Base-by-base conservation (phyloP, 2,329 filamentous ascomycete genomes). In the Aspergillus latus region DNA sequence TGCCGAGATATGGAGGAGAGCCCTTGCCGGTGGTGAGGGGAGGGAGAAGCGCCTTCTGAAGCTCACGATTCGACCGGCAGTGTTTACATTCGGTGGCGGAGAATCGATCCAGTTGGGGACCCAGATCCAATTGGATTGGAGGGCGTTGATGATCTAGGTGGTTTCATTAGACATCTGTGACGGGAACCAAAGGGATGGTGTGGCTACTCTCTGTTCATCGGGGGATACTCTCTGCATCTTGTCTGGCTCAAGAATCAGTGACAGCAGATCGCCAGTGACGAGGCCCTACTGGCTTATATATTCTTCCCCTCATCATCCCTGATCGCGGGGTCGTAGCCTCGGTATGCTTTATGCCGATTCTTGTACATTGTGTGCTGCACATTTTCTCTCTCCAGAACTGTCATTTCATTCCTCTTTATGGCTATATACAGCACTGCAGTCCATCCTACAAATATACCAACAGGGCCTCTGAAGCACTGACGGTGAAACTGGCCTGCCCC, bases 391-490 rank as follows among this genome's bases (percentile, higher is more conserved):
- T 11, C 13, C 34, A 9, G 13, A 2, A 13, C 30, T 34, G 30
- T 10, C 30, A 10, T 34, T 10, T 34, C 30, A 6, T 5, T 10
- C 21, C 21, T 21, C 21, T 21, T 21, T 21, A 21, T 21, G 21
- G 21, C 21, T 21, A 3, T 21, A 21, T 16, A 16, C 16, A 16
- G 16, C 16, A 16, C 16, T 16, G 16, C 16, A 16, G 16, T 16
- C 16, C 16, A 16, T 16, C 9, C 29, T 58, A 66, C 30, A 82
- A 2, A 65, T 80, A 79, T 26, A 82, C 71, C 47, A 82, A 55
- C 54, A 82, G 63, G 4, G 78, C 80, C 64, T 83, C 80, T 5
- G 76, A 76, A 5, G 78, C 80, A 16, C 66, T 67, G 21, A 82
- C 54, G 1, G 67, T 70, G 51, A 80, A 76, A 0, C 71, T 77